Conservation (phyloP, 2,329 filamentous ascomycete genomes). For the Pseudogymnoascus sp. region DNA sequence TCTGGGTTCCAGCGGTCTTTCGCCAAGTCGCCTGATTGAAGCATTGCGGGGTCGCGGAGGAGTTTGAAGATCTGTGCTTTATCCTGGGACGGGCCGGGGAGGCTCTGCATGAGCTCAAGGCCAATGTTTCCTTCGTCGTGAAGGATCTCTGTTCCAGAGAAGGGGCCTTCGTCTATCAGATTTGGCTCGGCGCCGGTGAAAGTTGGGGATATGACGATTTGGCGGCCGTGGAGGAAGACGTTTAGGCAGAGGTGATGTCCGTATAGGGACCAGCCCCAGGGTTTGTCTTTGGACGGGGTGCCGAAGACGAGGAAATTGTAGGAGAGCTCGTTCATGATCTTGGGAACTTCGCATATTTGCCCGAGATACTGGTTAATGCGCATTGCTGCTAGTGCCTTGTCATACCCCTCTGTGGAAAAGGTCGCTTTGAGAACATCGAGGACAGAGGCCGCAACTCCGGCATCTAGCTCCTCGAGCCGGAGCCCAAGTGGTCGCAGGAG, state of each 20-base stretch:
- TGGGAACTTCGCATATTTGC: constrained; percentile 10
- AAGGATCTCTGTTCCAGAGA: constrained; percentile 21
- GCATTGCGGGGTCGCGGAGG: constrained; percentile 59
- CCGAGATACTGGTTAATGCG: constrained; percentile 15
- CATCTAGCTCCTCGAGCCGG: constrained; percentile 11
- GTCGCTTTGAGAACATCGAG: constrained; percentile 11
- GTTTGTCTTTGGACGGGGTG: constrained; percentile 10
- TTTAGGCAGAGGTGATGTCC: constrained; percentile 70
- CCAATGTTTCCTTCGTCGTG: constrained; percentile 29
- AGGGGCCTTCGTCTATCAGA: constrained; percentile 24
- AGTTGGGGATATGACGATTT: constrained; percentile 62
- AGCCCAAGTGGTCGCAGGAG: constrained; percentile 10
- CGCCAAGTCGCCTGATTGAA: constrained; percentile 33
- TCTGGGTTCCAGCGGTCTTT: constrained; percentile 68
- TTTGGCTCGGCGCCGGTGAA: constrained; percentile 77
- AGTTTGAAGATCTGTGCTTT: constrained; percentile 44
- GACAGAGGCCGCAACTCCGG: constrained; percentile 8
- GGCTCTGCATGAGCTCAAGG: constrained; percentile 24
- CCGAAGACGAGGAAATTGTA: constrained; percentile 16
- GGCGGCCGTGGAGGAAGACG: constrained; percentile 53
- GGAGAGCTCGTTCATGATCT: constrained; percentile 13
- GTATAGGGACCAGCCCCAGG: constrained; percentile 36
- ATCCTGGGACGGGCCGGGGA: constrained; percentile 20
- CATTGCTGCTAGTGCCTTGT: constrained; percentile 12
- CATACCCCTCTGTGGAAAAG: constrained; percentile 14